Evolutionary conservation across 139 green algal species (phyloP), one percentile per base, ranked within the genome.

Genomic region (Chlorella ohadii): DNA sequence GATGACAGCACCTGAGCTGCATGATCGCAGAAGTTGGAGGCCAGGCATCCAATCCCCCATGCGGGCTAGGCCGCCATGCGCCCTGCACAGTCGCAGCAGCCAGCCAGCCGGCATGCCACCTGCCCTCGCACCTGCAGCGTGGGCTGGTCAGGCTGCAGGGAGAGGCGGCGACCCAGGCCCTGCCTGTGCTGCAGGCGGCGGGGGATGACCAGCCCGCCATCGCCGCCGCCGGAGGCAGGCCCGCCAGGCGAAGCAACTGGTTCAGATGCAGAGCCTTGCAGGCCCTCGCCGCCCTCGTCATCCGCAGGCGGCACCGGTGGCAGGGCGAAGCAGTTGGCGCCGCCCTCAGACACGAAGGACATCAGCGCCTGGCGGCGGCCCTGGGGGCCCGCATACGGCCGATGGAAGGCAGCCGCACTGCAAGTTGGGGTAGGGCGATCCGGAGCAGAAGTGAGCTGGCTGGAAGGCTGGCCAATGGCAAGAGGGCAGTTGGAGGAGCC

Each of bases 301-400:
- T 77, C 39, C 39, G 17, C 39, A 27, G 70, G 33, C 28, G 70
- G 70, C 7, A 56, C 23, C 0, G 39, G 41, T 7, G 70, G 39
- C 39, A 77, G 12, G 25, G 70, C 70, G 38, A 59, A 77, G 41
- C 70, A 77, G 7, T 47, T 57, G 27, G 70, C 51, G 74, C 51
- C 74, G 23, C 47, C 51, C 6, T 80, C 74, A 11, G 51, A 44
- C 23, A 80, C 74, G 51, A 80, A 80, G 51, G 74, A 68, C 31
- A 80, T 31, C 20, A 80, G 74, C 74, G 74, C 74, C 51, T 65
- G 51, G 13, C 74, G 51, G 19, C 74, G 51, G 74, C 51, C 74
- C 22, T 44, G 31, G 51, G 74, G 74, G 2, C 74, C 74, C 47
- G 47, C 25, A 27, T 80, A 80, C 5, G 41, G 11, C 74, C 51